Evolutionary conservation across 768 basidiomycete genomes (phyloP).

Genomic region (Mycena sanguinolenta): DNA sequence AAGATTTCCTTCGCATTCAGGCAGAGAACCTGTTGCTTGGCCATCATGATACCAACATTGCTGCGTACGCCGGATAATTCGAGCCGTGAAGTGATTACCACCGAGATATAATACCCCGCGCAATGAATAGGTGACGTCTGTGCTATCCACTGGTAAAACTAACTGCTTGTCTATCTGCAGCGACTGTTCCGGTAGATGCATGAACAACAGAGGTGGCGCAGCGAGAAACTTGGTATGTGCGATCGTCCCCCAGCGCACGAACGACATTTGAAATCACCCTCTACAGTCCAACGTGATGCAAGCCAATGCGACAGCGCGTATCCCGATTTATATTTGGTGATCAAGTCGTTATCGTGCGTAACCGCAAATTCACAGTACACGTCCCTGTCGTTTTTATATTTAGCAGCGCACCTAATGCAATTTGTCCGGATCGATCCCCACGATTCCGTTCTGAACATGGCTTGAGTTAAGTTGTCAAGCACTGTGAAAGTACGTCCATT

Average conservation of each 20-base stretch:
- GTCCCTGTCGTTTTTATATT: no score
- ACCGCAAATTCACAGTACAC: no score
- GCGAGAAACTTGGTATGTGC: not conserved
- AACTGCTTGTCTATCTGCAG: no score
- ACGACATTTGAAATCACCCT: not conserved
- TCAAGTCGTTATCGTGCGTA: not conserved
- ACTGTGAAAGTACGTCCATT: not conserved
- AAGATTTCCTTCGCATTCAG: not conserved
- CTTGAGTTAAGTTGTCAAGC: not conserved
- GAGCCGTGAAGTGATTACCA: not conserved
- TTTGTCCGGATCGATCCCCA: not conserved
- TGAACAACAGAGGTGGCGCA: not conserved
- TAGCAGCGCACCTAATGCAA: not conserved
- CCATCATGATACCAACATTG: not conserved
- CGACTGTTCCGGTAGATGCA: no score
- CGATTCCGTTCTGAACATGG: not conserved
- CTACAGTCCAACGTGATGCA: not conserved
- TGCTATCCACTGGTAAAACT: not conserved
- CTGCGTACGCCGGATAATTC: not conserved
- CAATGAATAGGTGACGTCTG: not conserved
- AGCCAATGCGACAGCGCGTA: not conserved
- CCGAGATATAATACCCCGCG: not conserved
- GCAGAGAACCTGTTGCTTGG: not conserved
- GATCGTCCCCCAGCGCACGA: no score
- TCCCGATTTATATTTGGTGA: not conserved